Conservation (phyloP, 331 rosid species). For the Telfairia occidentalis region DNA sequence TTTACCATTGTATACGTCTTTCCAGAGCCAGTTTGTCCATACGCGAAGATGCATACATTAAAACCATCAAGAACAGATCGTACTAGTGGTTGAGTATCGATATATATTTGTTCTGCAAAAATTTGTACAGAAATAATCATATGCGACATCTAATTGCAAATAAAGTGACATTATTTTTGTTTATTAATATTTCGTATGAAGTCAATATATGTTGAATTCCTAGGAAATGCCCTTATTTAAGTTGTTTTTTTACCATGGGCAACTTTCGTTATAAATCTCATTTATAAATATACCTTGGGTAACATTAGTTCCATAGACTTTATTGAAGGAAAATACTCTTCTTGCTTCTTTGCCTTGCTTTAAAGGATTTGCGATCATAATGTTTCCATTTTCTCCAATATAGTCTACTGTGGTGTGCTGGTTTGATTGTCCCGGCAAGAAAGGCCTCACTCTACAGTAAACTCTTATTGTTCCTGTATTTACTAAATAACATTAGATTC, state of each 20-base stretch:
- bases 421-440: conserved; percentile 60
- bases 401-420: conserved; percentile 68
- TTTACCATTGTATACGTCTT: conserved; percentile 98
- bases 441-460: conserved; percentile 93
- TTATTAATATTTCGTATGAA: neutral
- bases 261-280: conserved; percentile 29
- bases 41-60: conserved; percentile 90
- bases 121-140: conserved; percentile 8
- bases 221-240: too few relatives aligned
- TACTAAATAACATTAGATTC: conserved; percentile 10
- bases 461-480: conserved; percentile 76
- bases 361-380: conserved; percentile 81
- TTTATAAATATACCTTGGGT: conserved; percentile 55
- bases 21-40: conserved; percentile 99
- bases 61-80: conserved; percentile 88
- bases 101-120: conserved; percentile 83
- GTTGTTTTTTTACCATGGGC: too few relatives aligned
- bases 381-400: conserved; percentile 92
- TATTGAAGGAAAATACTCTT: conserved; percentile 81
- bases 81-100: conserved; percentile 64
- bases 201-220: neutral
- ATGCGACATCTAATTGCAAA: conserved; percentile 5
- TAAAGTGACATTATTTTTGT: neutral
- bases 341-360: conserved; percentile 81
- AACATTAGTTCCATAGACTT: conserved; percentile 72